A percentile compares a stretch with the other conserved stretches of the same genome.
These are phyloP conservation scores for Nemophila menziesii DNA, from an alignment of 257 asterid species.

Conservation along the genomic window DNA sequence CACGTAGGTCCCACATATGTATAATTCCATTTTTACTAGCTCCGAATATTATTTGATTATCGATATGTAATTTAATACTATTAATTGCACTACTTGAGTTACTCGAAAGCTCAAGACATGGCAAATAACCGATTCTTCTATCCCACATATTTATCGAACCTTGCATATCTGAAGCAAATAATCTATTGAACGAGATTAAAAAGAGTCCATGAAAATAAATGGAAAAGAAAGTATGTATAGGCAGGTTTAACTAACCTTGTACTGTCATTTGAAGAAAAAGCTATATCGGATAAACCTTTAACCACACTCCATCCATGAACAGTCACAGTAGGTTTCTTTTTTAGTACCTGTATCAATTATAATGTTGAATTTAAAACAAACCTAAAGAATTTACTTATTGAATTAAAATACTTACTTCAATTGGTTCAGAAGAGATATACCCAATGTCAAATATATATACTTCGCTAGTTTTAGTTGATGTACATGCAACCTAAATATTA, in stretches of 20 bases:
- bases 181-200: conserved; percentile 36
- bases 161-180: conserved; percentile 74
- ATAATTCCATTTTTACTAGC: conserved; percentile 72
- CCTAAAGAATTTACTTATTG: too few species aligned
- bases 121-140: conserved; percentile 67
- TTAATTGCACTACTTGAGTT: conserved; percentile 50
- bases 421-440: conserved; percentile 62
- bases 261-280: conserved; percentile 57
- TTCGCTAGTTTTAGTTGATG: conserved; percentile 57
- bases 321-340: conserved; percentile 54
- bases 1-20: conserved; percentile 88
- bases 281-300: conserved; percentile 72
- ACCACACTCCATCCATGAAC: conserved; percentile 56
- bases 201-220: background rate
- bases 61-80: conserved; percentile 59
- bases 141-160: conserved; percentile 87
- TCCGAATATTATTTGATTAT: conserved; percentile 87
- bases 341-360: conserved; percentile 46
- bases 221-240: background rate
- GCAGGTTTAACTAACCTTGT: conserved; percentile 40
- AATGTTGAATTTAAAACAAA: conserved; percentile 7
- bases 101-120: conserved; percentile 59
- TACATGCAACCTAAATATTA: conserved; percentile 57
- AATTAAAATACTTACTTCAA: conserved; percentile 51
- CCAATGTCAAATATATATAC: conserved; percentile 72